Evolutionary conservation across 1,284 basidiomycete genomes (phyloP).

Genomic region (Coniferiporia sulphurascens): DNA sequence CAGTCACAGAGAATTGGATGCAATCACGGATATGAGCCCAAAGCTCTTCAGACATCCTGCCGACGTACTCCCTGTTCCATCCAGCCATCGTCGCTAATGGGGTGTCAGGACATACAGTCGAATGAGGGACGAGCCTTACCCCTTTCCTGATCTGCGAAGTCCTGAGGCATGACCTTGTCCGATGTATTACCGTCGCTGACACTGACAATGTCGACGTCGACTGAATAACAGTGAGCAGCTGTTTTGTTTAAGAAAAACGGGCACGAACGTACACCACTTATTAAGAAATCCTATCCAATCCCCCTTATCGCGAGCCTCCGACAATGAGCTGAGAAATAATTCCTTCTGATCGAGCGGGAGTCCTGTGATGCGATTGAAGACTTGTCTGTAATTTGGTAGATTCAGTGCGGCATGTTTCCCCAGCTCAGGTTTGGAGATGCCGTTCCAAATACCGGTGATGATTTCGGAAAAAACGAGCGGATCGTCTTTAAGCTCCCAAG

Average conservation of each 20-base stretch:
- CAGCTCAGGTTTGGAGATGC: too few relatives aligned
- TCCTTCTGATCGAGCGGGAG: too few relatives aligned
- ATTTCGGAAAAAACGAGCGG: too few relatives aligned
- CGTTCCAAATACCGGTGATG: too few relatives aligned
- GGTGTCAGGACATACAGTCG: background rate
- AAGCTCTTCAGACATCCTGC: background rate
- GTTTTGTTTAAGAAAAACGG: background rate
- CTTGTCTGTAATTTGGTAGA: too few relatives aligned
- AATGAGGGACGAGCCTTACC: background rate
- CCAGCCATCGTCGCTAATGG: background rate
- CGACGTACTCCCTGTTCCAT: background rate
- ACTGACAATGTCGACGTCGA: background rate
- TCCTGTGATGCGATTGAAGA: too few relatives aligned
- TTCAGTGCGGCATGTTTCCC: too few relatives aligned
- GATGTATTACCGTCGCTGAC: background rate
- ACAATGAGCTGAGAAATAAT: too few relatives aligned
- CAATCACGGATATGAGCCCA: background rate
- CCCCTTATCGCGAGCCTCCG: background rate
- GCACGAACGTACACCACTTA: background rate
- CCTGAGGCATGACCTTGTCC: background rate
- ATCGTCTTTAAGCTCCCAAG: too few relatives aligned
- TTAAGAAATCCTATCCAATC: background rate
- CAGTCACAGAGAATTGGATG: background rate
- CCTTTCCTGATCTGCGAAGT: background rate
- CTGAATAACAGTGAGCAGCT: background rate